A percentile compares a stretch with the other conserved stretches of the same genome.
phyloP scores from a whole-genome alignment of 2,329 filamentous ascomycete genomes.

The Xylariaceae sp. region DNA sequence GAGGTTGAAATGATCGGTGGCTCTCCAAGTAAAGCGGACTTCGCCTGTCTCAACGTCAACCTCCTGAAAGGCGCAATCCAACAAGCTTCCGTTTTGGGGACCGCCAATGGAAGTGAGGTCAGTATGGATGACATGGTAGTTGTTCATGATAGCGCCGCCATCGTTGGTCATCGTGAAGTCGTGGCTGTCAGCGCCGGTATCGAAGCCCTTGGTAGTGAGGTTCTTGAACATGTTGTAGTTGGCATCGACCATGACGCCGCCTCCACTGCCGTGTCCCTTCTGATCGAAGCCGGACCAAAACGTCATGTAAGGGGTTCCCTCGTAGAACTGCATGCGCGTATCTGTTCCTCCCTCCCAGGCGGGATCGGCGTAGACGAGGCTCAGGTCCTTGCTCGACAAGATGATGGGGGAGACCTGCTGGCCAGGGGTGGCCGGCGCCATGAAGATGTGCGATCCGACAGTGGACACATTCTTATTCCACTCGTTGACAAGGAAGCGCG shows the following conservation, averaged over 20 bases:
- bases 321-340: conserved; percentile 29
- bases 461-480: conserved; percentile 21
- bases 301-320: conserved; percentile 32
- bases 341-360: conserved; percentile 20
- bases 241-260: conserved; percentile 32
- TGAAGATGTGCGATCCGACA: conserved; percentile 21
- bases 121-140: conserved; percentile 35
- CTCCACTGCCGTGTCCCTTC: conserved; percentile 22
- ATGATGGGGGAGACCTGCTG: conserved; percentile 23
- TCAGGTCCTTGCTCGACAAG: conserved; percentile 23
- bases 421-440: conserved; percentile 11
- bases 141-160: conserved; percentile 39
- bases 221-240: conserved; percentile 37
- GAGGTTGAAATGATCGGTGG: conserved; percentile 29
- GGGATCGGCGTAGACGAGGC: conserved; percentile 26
- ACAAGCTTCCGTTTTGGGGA: conserved; percentile 28
- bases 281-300: conserved; percentile 35
- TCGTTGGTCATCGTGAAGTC: conserved; percentile 40
- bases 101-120: conserved; percentile 33
- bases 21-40: conserved; percentile 36
- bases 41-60: conserved; percentile 35
- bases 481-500: conserved; percentile 20
- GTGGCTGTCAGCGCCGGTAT: conserved; percentile 38
- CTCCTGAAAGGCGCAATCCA: conserved; percentile 38
- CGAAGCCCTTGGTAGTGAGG: conserved; percentile 34